Percentiles rank a stretch among this genome's conserved stretches.
These are phyloP conservation scores for Xylaria venustula DNA, from an alignment of 495 filamentous ascomycete species.

Conservation along the genomic window DNA sequence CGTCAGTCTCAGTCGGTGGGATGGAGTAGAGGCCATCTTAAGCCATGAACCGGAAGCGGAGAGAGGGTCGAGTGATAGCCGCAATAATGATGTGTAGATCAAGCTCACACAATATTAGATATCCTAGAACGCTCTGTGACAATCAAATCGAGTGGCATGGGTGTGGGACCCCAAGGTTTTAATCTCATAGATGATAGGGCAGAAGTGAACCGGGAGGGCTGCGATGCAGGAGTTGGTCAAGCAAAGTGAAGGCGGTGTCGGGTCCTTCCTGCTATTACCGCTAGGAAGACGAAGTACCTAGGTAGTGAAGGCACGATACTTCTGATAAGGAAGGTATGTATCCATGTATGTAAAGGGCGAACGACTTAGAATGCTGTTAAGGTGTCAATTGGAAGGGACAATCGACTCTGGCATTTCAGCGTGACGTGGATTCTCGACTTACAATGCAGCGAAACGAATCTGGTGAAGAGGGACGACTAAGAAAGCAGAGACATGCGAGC, in stretches of 20 bases:
- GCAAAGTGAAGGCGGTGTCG: not conserved
- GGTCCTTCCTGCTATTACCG: not conserved
- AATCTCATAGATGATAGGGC: not conserved
- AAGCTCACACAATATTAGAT: conserved; percentile 23
- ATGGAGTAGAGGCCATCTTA: conserved; percentile 58
- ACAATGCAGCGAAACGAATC: conserved; percentile 29
- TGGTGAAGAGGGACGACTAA: not conserved
- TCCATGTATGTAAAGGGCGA: not conserved
- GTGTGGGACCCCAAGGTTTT: not conserved
- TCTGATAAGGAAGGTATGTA: not conserved
- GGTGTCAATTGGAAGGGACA: conserved; percentile 19
- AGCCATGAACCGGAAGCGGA: conserved; percentile 45
- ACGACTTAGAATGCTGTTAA: no score
- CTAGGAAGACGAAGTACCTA: not conserved
- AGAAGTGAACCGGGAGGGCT: not conserved
- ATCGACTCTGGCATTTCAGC: conserved; percentile 7
- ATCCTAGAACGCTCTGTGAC: conserved; percentile 23
- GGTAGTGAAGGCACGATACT: not conserved
- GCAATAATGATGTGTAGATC: not conserved
- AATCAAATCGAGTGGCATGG: conserved; percentile 24
- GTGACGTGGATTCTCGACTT: conserved; percentile 15
- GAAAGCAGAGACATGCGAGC: not conserved
- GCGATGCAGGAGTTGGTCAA: not conserved
- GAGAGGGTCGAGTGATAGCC: conserved; percentile 10
- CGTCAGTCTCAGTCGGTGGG: conserved; percentile 69